Percentiles rank a stretch among this genome's conserved stretches.
These are phyloP conservation scores for Gymnopilus dilepis DNA, from an alignment of 768 basidiomycete species.

Conservation along the genomic window DNA sequence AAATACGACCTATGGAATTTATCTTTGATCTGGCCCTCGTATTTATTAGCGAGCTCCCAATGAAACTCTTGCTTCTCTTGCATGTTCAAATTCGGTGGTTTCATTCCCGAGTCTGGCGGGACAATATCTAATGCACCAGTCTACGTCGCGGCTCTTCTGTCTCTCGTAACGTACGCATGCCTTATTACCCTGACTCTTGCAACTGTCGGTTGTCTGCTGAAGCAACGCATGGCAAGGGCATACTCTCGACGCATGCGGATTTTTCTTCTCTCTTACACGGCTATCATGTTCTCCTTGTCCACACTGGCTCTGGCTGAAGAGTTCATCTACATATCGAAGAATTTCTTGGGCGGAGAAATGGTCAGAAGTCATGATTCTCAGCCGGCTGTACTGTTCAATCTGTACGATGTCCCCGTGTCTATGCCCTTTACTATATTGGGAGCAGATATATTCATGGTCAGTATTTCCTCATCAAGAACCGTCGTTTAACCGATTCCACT, in stretches of 20 bases:
- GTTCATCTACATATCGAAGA: slow-evolving; percentile 4
- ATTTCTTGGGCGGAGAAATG: not conserved
- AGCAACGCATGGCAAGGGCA: not conserved
- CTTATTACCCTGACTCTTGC: not conserved
- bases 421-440: slow-evolving; percentile 18
- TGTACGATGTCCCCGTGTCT: slow-evolving; percentile 7
- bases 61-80: not conserved
- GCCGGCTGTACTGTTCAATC: slow-evolving; percentile 3
- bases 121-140: not conserved
- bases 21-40: too few species aligned
- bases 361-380: not conserved
- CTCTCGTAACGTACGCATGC: not conserved
- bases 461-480: not conserved
- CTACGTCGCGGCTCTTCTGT: not conserved
- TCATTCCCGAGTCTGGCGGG: not conserved
- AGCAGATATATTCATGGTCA: slow-evolving; percentile 19
- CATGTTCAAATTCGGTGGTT: slow-evolving; percentile 12
- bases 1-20: too few species aligned
- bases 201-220: not conserved
- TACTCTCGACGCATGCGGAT: slow-evolving; percentile 7
- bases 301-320: slow-evolving; percentile 8
- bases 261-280: slow-evolving; percentile 8
- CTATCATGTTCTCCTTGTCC: slow-evolving; percentile 10
- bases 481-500: not conserved
- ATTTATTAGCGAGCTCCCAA: not conserved